Percentiles rank a stretch among this genome's conserved stretches.
phyloP scores from a whole-genome alignment of 768 basidiomycete species.

The Pleurotus djamor region DNA sequence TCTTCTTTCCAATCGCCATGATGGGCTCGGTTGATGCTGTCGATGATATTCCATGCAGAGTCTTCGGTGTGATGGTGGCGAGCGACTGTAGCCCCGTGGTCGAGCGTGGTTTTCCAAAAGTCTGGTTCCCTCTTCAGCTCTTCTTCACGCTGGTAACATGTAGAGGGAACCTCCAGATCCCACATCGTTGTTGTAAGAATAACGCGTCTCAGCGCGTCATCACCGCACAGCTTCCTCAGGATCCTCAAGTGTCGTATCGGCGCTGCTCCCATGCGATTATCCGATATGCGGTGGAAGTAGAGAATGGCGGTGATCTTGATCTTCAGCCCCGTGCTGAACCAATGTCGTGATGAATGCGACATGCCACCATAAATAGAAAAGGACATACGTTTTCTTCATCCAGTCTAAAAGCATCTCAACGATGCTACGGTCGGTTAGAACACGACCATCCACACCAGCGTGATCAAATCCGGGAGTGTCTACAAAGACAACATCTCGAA shows the following conservation, averaged over 20 bases:
- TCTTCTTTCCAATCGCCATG: no score
- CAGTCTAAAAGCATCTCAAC: conserved; percentile 9
- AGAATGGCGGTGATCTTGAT: conserved; percentile 13
- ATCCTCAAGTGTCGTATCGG: conserved; percentile 37
- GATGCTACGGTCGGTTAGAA: no score
- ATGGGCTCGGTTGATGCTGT: no score
- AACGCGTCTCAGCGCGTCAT: background rate
- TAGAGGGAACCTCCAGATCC: conserved; percentile 22
- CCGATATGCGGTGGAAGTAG: conserved; percentile 17
- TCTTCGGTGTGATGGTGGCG: no score
- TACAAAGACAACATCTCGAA: conserved; percentile 9
- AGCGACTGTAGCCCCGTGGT: conserved; percentile 21
- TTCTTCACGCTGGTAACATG: conserved; percentile 31
- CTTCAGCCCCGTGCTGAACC: background rate
- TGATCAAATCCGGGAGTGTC: conserved; percentile 20
- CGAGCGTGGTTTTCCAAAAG: conserved; percentile 43
- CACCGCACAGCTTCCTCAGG: conserved; percentile 38
- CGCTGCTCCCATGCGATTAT: conserved; percentile 29
- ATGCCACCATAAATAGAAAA: no score
- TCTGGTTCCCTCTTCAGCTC: conserved; percentile 21
- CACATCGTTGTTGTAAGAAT: conserved; percentile 1
- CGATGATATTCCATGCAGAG: no score
- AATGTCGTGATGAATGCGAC: no score
- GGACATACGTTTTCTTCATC: conserved; percentile 11
- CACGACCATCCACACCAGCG: conserved; percentile 5